A percentile compares a stretch with the other conserved stretches of the same genome.
phyloP scores from a whole-genome alignment of 2,329 filamentous ascomycete genomes.

The Pseudogymnoascus sp. region DNA sequence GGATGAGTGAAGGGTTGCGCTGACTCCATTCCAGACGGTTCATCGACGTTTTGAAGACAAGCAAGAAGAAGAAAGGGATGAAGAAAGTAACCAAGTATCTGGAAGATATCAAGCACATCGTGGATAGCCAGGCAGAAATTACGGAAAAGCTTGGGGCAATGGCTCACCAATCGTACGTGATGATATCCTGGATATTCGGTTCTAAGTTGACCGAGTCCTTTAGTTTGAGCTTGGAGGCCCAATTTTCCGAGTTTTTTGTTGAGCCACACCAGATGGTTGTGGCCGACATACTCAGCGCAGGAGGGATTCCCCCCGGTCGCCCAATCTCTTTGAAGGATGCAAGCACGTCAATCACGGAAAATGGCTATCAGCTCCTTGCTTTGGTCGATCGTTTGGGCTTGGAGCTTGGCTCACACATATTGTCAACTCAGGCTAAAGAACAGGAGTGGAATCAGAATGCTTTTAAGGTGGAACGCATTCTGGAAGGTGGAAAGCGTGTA shows the following conservation, averaged over 20 bases:
- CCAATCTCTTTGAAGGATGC: background rate
- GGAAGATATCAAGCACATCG: background rate
- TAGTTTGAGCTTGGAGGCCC: background rate
- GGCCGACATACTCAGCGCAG: background rate
- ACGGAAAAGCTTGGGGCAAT: background rate
- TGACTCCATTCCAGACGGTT: background rate
- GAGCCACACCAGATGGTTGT: background rate
- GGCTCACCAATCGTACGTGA: conserved; percentile 1
- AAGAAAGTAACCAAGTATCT: background rate
- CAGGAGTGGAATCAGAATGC: background rate
- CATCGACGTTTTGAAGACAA: background rate
- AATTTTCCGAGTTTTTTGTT: background rate
- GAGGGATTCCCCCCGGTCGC: background rate
- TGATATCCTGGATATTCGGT: background rate
- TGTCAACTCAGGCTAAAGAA: background rate
- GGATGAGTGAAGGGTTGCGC: background rate
- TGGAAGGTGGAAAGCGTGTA: background rate
- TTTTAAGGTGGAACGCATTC: background rate
- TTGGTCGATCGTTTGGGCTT: background rate
- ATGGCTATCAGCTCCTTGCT: background rate
- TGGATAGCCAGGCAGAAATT: background rate
- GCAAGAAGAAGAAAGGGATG: background rate
- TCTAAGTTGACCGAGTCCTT: background rate
- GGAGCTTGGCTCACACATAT: background rate
- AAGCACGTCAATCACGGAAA: background rate